Base-by-base conservation (phyloP, 805 yeast species). In the Starmerella gropengiesseri region DNA sequence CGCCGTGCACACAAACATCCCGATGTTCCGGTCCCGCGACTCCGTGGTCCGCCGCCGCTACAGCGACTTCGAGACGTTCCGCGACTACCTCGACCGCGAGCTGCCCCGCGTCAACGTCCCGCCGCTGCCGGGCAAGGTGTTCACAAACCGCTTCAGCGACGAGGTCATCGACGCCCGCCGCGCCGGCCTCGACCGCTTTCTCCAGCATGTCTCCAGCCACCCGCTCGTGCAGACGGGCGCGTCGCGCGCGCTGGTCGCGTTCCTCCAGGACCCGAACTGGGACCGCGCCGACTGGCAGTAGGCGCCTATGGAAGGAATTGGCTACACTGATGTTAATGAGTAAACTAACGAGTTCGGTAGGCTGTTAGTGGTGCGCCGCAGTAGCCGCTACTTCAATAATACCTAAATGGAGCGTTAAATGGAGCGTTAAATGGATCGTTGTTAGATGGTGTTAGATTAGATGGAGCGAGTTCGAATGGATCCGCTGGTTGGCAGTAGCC, bases 241-340 rank as follows among this genome's bases (percentile, higher is more conserved):
- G 5, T 71, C 89, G 17, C 75, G 76, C 52, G 76, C 79, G 1
- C 69, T 87, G 49, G 77, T 78, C 44, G 78, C 85, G 40, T 89
- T 91, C 55, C 77, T 91, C 41, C 95, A 89, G 61, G 87, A 83
- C 55, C 94, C 84, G 5, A 69, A 65, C 30, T 84, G 94, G 94
- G 83, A 74, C 50, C 67, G 67, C 52, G 37, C 43, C 14, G 45
- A 43, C 11, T 51, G 52, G 52, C 23, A 31, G 14, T 31, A 12
- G 16, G 4, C n/a, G n/a, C n/a, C n/a, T n/a, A n/a, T n/a, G n/a
- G n/a, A n/a, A n/a, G n/a, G n/a, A n/a, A n/a, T n/a, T n/a, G n/a
- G n/a, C n/a, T n/a, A n/a, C n/a, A n/a, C n/a, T n/a, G n/a, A n/a
- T n/a, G n/a, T n/a, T n/a, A n/a, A n/a, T n/a, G n/a, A n/a, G n/a